Conservation (phyloP, 495 filamentous ascomycete species). For the Cercophora newfieldiana region DNA sequence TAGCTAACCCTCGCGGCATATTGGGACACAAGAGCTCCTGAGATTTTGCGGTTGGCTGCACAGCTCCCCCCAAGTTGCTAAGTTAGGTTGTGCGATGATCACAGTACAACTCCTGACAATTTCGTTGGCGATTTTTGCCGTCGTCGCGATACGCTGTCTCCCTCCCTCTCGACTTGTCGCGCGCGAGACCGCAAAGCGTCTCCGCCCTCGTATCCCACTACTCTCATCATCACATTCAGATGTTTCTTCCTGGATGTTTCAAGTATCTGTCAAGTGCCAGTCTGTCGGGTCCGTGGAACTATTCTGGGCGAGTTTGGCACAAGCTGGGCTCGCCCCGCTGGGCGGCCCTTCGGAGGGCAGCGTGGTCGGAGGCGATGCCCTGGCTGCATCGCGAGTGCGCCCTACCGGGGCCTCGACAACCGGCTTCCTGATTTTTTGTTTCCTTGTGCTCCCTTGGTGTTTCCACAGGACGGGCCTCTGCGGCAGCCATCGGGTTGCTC, state of each 20-base stretch:
- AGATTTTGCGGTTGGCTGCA: slow-evolving; percentile 7
- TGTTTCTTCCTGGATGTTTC: slow-evolving; percentile 15
- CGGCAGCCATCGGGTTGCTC: slow-evolving; percentile 1
- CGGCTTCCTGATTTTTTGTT: slow-evolving; percentile 10
- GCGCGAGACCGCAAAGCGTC: slow-evolving; percentile 18
- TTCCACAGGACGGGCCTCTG: not conserved
- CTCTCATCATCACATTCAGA: slow-evolving; percentile 15
- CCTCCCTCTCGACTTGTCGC: slow-evolving; percentile 22
- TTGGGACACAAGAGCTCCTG: not conserved
- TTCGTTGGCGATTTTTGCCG: slow-evolving; percentile 19
- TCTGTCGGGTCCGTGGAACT: slow-evolving; percentile 26
- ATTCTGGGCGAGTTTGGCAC: not conserved
- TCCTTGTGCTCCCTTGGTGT: not conserved
- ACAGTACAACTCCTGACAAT: slow-evolving; percentile 24
- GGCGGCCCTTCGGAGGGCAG: slow-evolving; percentile 22
- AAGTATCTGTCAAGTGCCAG: slow-evolving; percentile 23
- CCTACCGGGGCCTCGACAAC: slow-evolving; percentile 4
- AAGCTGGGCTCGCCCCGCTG: slow-evolving; percentile 20
- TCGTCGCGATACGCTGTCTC: not conserved
- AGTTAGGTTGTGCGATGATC: slow-evolving; percentile 24
- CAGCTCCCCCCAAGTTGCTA: slow-evolving; percentile 21
- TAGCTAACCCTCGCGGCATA: not conserved
- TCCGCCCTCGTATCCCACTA: not conserved
- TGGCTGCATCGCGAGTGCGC: slow-evolving; percentile 9
- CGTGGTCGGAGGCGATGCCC: slow-evolving; percentile 12